These are phyloP conservation scores for Beauveria bassiana DNA, from an alignment of 2,329 filamentous ascomycete genomes.

Conservation along the genomic window DNA sequence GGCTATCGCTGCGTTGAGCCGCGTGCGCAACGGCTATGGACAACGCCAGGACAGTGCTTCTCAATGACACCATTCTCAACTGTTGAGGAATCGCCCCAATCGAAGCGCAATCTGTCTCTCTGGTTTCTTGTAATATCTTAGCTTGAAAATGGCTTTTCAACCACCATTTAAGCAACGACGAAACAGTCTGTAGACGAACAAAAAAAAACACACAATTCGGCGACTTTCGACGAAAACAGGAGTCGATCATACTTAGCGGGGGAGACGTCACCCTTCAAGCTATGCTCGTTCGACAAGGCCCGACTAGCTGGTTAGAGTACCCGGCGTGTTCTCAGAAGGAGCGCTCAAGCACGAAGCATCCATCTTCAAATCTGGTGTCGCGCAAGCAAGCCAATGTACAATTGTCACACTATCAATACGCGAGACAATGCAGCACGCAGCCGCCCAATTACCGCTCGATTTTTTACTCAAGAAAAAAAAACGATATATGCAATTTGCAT, in stretches of 20 bases:
- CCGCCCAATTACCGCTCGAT: background rate
- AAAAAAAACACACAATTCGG: background rate
- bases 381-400: background rate
- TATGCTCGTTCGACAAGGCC: background rate
- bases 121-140: background rate
- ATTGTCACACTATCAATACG: background rate
- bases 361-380: background rate
- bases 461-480: background rate
- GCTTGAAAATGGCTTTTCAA: background rate
- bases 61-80: background rate
- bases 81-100: background rate
- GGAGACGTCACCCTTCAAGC: background rate
- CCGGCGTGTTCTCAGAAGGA: background rate
- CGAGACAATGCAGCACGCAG: background rate
- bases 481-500: background rate
- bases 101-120: background rate
- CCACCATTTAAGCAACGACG: background rate
- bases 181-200: background rate
- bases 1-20: background rate
- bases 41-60: background rate
- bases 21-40: background rate
- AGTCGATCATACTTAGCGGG: background rate
- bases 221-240: background rate
- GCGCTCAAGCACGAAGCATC: background rate
- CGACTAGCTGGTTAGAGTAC: background rate